Evolutionary conservation across 2,329 filamentous ascomycete genomes (phyloP), one percentile per base, ranked within the genome.

Genomic region (Verticillium klebahnii): DNA sequence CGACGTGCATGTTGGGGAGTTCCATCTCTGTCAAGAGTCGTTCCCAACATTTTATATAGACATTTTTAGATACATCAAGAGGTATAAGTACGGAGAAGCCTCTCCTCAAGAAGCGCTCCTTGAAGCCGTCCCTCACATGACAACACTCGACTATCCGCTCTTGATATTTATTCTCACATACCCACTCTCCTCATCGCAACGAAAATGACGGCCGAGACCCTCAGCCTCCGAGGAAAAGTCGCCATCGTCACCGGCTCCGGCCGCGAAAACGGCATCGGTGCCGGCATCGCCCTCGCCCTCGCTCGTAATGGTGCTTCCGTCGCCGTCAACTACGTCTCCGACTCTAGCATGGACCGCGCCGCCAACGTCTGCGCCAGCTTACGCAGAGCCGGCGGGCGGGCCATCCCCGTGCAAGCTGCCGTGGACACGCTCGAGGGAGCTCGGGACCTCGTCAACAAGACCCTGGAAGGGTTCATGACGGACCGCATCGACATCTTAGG

Each of bases 241-340:
- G 78, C 78, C 62, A 76, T 81, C 39, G 68, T 81, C 9, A 81
- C 79, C 1, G 79, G 78, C 31, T 80, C 78, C 11, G 77, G 77
- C 17, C 72, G 73, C 5, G 76, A 79, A 31, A 79, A 77, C 56
- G 77, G 76, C 3, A 78, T 80, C 11, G 78, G 78, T 5, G 78
- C 78, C 3, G 77, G 69, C 17, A 78, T 78, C 17, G 78, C 75
- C n/a, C 59, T 60, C 1, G 71, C 74, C 0, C 70, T 81, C 0
- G 77, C 76, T 17, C 72, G 74, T 5, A 77, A 77, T 63, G 78
- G 78, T 8, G 78, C 78, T 2, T 68, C 68, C 1, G 77, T 81
- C 0, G 69, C 67, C 1, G 67, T 81, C 61, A 74, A 80, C 68
- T 73, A 78, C 60, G 70, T 78, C 5, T 79, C 77, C 0, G 73